Conservation (phyloP, 2,329 filamentous ascomycete genomes). For the Paracamarosporium sp. region DNA sequence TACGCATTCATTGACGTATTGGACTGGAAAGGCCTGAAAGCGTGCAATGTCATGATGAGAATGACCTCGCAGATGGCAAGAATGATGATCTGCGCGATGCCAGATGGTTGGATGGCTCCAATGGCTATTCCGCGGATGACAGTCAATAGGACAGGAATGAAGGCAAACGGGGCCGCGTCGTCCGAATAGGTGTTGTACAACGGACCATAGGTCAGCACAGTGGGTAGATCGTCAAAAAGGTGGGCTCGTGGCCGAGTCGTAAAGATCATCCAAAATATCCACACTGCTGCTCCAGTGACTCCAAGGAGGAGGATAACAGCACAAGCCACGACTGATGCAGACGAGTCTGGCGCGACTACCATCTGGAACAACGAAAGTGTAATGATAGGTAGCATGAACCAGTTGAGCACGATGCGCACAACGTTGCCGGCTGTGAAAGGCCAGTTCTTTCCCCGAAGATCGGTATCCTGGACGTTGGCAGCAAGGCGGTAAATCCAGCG, state of each 20-base stretch:
- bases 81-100: slow-evolving; percentile 90
- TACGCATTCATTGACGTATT: slow-evolving; percentile 98
- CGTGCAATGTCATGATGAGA: slow-evolving; percentile 82
- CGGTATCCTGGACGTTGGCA: slow-evolving; percentile 78
- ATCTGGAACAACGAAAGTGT: slow-evolving; percentile 91
- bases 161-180: slow-evolving; percentile 86
- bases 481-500: slow-evolving; percentile 79
- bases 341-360: slow-evolving; percentile 73
- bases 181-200: slow-evolving; percentile 98
- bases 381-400: slow-evolving; percentile 86
- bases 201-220: slow-evolving; percentile 86
- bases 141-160: slow-evolving; percentile 84
- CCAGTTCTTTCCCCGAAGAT: slow-evolving; percentile 87
- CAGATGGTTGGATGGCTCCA: slow-evolving; percentile 89
- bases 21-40: slow-evolving; percentile 87
- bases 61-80: slow-evolving; percentile 95
- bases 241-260: slow-evolving; percentile 82
- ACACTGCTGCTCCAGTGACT: slow-evolving; percentile 75
- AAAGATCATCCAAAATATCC: slow-evolving; percentile 82
- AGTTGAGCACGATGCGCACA: slow-evolving; percentile 88
- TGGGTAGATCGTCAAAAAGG: slow-evolving; percentile 91
- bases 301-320: slow-evolving; percentile 77
- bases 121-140: slow-evolving; percentile 88
- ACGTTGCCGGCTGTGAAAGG: slow-evolving; percentile 70
- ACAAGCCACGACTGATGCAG: slow-evolving; percentile 73